Evolutionary conservation across 2,329 filamentous ascomycete species (phyloP), one percentile per base, ranked within the genome.

Genomic region (Incumbomyces lentus): DNA sequence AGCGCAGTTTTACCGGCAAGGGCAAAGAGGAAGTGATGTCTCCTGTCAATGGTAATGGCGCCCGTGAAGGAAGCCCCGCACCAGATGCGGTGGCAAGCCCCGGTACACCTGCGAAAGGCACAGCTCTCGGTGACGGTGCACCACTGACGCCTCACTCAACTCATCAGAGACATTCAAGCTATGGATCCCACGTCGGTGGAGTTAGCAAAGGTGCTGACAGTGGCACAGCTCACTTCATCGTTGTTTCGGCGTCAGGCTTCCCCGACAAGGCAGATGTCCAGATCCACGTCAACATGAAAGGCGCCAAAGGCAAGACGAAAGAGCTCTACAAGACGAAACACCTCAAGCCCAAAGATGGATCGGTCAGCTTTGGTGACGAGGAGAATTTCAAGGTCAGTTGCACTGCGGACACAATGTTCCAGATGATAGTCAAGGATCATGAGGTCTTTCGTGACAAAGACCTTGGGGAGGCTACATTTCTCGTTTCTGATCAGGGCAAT

Each of bases 271-370:
- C 86, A 5, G 86, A 93, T 60, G 68, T 95, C n/a, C 88, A 86
- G 59, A 78, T 94, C 40, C 68, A 77, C 48, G 69, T 95, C 55
- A 81, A 79, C 47, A 79, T 85, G 55, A 61, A 85, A 30, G 70
- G 73, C 2, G 67, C 79, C 39, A 89, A 84, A 65, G 53, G 55
- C 11, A 76, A 74, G 40, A 71, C 66, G 41, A 95, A 92, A 68
- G 78, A 84, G 38, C 71, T 98, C 38, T 81, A 89, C 68, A 95
- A 96, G 72, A 95, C 89, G 17, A 94, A 95, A 63, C 84, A 92
- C 53, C 78, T 85, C 68, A 95, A 95, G 64, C 75, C 82, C 32
- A 50, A 54, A 1, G 70, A 69, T 1, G 86, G 84, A 1, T 68
- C 73, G 2, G 76, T 86, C 51, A 73, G 70, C 14, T 94, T 80